Conservation (phyloP, 768 basidiomycete genomes). For the Fomitopsis serialis region DNA sequence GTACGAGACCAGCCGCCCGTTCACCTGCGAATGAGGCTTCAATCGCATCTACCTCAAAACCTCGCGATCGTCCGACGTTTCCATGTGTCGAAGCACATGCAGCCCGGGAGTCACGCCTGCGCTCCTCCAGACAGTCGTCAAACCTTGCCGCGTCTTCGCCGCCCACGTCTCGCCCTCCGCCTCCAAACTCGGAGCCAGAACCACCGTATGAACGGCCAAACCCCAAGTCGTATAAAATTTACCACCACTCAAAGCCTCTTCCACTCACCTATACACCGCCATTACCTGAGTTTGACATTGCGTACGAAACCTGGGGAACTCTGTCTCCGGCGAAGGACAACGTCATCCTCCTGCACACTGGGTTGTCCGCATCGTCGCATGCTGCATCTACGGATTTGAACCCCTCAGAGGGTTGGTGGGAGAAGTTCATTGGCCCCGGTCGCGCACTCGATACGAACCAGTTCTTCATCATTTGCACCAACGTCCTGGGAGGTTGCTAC, state of each 20-base stretch:
- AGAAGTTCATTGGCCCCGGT: slow-evolving; percentile 95
- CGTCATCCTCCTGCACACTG: slow-evolving; percentile 92
- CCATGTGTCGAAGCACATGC: slow-evolving; percentile 84
- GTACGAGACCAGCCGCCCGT: neutral
- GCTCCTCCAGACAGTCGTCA: slow-evolving; percentile 24
- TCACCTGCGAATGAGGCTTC: neutral
- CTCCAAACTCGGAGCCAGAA: slow-evolving; percentile 56
- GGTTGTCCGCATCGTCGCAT: slow-evolving; percentile 93
- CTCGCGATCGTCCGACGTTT: slow-evolving; percentile 34
- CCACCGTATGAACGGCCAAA: slow-evolving; percentile 78
- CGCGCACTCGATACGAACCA: slow-evolving; percentile 89
- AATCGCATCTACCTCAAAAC: slow-evolving; percentile 1
- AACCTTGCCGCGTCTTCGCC: slow-evolving; percentile 14
- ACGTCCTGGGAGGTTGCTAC: slow-evolving; percentile 96
- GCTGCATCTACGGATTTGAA: slow-evolving; percentile 79
- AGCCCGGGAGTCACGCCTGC: slow-evolving; percentile 53
- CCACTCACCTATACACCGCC: slow-evolving; percentile 51
- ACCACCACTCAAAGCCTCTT: slow-evolving; percentile 58
- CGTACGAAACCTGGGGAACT: slow-evolving; percentile 97
- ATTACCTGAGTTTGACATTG: slow-evolving; percentile 74
- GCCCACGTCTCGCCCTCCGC: slow-evolving; percentile 22
- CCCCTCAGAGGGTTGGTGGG: slow-evolving; percentile 93
- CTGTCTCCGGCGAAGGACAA: slow-evolving; percentile 77
- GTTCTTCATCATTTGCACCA: slow-evolving; percentile 93
- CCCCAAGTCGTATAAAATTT: slow-evolving; percentile 67